Percentiles rank a stretch among this genome's conserved stretches.
phyloP scores from a whole-genome alignment of 1,139 yeast genomes.

The Saccharomyces hybrid region DNA sequence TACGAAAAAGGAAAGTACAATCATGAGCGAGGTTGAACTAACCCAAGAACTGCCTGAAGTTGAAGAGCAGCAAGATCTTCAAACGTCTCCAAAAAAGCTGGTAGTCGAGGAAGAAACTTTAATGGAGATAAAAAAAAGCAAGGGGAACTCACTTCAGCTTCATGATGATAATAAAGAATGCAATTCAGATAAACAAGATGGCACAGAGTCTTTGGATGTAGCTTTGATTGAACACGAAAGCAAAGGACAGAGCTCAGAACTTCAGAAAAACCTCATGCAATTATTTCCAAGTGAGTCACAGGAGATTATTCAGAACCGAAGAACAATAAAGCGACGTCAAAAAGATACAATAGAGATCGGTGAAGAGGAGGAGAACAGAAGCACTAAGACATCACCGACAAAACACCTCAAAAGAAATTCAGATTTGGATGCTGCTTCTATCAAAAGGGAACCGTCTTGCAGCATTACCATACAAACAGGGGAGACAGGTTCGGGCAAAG shows the following conservation, averaged over 20 bases:
- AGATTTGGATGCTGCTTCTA: background rate
- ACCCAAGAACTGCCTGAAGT: slow-evolving; percentile 31
- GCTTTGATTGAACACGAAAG: background rate
- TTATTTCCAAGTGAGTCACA: background rate
- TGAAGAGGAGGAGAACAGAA: background rate
- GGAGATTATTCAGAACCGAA: background rate
- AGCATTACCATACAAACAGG: background rate
- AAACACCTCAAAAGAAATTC: background rate
- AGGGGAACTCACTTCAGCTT: background rate
- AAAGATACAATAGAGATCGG: background rate
- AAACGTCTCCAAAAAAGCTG: background rate
- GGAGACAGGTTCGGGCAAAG: background rate
- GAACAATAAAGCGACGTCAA: slow-evolving; percentile 1
- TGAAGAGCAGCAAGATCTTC: slow-evolving; percentile 11
- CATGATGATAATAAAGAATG: background rate
- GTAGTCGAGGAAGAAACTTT: background rate
- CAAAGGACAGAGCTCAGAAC: background rate
- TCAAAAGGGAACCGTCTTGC: background rate
- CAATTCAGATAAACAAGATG: background rate
- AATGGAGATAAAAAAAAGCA: background rate
- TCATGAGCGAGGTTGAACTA: slow-evolving; percentile 23
- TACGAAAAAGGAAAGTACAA: slow-evolving; percentile 6
- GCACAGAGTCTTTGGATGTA: background rate
- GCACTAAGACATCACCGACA: background rate
- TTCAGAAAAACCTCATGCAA: background rate